Base-by-base conservation (phyloP, 2,329 filamentous ascomycete species). In the Penicillium sp. region DNA sequence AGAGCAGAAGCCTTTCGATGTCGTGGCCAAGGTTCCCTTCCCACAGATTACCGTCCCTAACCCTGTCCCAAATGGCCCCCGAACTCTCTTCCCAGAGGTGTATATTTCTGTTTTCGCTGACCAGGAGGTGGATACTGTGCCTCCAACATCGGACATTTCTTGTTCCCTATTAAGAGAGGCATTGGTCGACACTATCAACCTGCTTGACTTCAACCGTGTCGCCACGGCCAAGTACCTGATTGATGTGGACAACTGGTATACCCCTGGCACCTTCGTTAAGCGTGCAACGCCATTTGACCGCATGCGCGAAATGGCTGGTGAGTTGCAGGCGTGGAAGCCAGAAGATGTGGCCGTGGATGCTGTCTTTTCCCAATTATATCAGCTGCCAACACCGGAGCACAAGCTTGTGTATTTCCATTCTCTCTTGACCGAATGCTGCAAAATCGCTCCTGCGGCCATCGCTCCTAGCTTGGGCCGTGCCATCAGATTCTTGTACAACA, bases 321-420 rank as follows among this genome's bases (percentile, higher is more conserved):
- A 83, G 49, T 81, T 82, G 58, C 84, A 88, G 13, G 92, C 90
- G 0, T 99, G 94, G 93, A 99, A 99, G 73, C 91, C 94, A 0
- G 94, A 99, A 75, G 94, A 99, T 73, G 88, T 97, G 53, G 89
- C 89, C 3, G 90, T 99, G n/a, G 94, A 99, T 71, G 91, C 93
- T 5, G 90, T 97, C 52, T 99, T 99, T 72, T 95, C 92, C 1
- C 93, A 97, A 72, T 80, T 99, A 39, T 89, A 96, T 68, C 88
- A 90, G 70, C 81, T 99, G 34, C 94, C 94, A 4, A 81, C 79
- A 3, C 85, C 94, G 0, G 90, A 96, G 73, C 91, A 96, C 75
- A 96, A 96, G 74, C 80, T 96, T 1, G 90, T 99, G 9, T 99
- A 96, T 74, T 99, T 96, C 71, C 94, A 99, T 73, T 88, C 92